Evolutionary conservation across 1,284 basidiomycete species (phyloP).

Genomic region (Termitomyces sp.): DNA sequence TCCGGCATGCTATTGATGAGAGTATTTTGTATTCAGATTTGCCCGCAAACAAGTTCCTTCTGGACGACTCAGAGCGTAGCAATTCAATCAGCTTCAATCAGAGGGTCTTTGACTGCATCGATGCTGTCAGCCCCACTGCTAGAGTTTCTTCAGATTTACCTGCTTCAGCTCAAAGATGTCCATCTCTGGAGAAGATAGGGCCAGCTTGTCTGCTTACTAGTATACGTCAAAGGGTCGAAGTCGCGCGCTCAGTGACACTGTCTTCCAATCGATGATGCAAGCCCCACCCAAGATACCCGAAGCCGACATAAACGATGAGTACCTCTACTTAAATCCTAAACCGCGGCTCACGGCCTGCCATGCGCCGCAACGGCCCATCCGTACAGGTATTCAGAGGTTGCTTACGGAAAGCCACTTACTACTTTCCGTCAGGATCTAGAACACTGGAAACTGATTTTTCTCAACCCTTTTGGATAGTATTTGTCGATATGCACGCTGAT

Average conservation of each 20-base stretch:
- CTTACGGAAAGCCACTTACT: no score
- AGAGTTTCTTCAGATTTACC: constrained; percentile 22
- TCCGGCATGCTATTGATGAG: constrained; percentile 22
- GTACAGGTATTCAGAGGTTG: no score
- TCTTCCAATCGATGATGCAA: constrained; percentile 50
- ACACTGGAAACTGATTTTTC: no score
- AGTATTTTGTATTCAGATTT: constrained; percentile 34
- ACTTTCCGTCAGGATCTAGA: no score
- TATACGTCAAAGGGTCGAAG: constrained; percentile 34
- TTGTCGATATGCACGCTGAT: no score
- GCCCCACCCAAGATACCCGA: constrained; percentile 39
- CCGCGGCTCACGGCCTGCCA: no score
- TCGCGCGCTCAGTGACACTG: constrained; percentile 56
- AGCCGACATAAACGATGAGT: constrained; percentile 56
- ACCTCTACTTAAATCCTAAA: constrained; percentile 36
- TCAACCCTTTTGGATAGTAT: no score
- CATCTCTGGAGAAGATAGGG: constrained; percentile 20
- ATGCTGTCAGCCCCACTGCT: constrained; percentile 17
- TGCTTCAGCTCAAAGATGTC: constrained; percentile 20
- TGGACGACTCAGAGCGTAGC: constrained; percentile 42
- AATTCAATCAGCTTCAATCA: constrained; percentile 62
- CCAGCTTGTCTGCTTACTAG: constrained; percentile 25
- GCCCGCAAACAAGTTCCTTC: constrained; percentile 28
- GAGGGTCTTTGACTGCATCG: constrained; percentile 49
- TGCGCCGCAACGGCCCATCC: no score